These are phyloP conservation scores for Micromonas pusilla DNA, from an alignment of 139 green algal species.

Conservation along the genomic window DNA sequence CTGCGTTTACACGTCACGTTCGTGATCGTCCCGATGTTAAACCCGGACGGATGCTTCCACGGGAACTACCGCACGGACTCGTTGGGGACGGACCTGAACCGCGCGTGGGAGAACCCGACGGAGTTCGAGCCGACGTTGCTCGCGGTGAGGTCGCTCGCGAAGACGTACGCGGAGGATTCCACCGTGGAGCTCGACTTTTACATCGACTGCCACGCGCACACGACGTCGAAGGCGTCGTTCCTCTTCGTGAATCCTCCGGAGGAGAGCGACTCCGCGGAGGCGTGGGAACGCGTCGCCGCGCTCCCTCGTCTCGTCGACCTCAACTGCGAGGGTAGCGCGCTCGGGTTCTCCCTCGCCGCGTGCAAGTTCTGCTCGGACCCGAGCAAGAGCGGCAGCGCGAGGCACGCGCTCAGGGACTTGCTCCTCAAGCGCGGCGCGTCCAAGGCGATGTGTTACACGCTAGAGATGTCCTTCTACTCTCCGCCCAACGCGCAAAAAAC, in stretches of 20 bases:
- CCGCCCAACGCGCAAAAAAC: not conserved
- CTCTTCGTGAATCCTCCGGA: not conserved
- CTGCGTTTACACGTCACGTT: conserved; percentile 50
- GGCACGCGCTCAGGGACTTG: not conserved
- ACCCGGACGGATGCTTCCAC: conserved; percentile 51
- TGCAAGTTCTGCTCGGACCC: not conserved
- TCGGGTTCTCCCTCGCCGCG: not conserved
- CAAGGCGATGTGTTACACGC: not conserved
- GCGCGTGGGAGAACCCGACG: conserved; percentile 36
- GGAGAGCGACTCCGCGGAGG: not conserved
- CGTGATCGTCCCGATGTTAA: conserved; percentile 59
- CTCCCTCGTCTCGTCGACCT: not conserved
- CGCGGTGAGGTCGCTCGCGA: not conserved
- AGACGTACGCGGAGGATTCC: not conserved
- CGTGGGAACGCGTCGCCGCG: not conserved
- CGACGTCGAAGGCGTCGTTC: not conserved
- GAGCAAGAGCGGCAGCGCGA: not conserved
- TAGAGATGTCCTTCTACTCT: not conserved
- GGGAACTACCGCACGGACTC: conserved; percentile 55
- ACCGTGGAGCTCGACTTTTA: not conserved
- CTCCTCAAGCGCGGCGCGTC: not conserved
- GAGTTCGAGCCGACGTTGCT: not conserved
- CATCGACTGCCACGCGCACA: conserved; percentile 5
- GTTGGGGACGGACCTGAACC: conserved; percentile 55
- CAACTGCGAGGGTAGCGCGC: not conserved